Base-by-base conservation (phyloP, 2,329 filamentous ascomycete genomes). In the Penicillium janthinellum region DNA sequence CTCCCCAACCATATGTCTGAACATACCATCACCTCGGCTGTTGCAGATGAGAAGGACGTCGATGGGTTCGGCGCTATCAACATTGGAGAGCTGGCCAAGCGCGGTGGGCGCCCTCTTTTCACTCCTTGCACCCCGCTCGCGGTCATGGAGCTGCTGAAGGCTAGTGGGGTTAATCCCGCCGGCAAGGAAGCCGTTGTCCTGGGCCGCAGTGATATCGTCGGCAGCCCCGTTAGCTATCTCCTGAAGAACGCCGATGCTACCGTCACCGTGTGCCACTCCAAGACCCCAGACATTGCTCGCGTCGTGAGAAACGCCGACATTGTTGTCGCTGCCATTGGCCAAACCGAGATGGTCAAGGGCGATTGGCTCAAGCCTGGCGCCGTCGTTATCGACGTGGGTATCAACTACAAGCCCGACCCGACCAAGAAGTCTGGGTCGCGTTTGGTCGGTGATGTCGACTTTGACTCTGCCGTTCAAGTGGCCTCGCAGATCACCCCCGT, bases 331-430 rank as follows among this genome's bases (percentile, higher is more conserved):
- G 95, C 95, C 58, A 96, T 99, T 77, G 95, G 95, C 35, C 84
- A 91, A 74, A 84, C 94, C 8, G 85, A 86, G 59, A 96, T 96
- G 70, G 89, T 99, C 72, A 94, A 95, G 79, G 95, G 93, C 65
- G 91, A 96, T 62, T 98, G 93, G 92, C 76, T 99, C 65, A 99
- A 98, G 83, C 88, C 90, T 17, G 95, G 93, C 38, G 92, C 86
- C n/a, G 90, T 99, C 5, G 92, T 99, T 42, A 96, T 99, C 71
- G 95, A 99, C 72, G 95, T 99, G 17, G 95, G 95, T 62, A 99
- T 93, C 66, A 99, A 99, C 82, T 97, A 92, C 82, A 88, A 98
- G 58, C 86, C 91, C 5, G 95, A 99, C 73, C 82, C 87, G 39
- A 89, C 90, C 62, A 96, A 90, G 82, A 97, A 97, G 82, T 96